Conservation (phyloP, 768 basidiomycete genomes). For the Trametes elegans region DNA sequence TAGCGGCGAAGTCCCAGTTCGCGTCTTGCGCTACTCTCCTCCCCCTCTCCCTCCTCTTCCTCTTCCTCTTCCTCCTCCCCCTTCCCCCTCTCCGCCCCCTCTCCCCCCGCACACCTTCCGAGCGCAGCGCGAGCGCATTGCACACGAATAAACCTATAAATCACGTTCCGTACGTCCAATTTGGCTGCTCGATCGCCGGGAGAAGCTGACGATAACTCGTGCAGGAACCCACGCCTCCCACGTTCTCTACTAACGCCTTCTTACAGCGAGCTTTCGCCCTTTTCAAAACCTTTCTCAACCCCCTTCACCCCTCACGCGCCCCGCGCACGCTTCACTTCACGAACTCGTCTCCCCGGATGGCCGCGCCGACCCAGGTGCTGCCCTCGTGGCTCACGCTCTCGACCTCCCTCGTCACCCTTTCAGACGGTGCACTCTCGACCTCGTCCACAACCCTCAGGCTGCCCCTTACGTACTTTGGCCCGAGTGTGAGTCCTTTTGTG, state of each 20-base stretch:
- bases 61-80: background rate
- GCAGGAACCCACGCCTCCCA: slow-evolving; percentile 19
- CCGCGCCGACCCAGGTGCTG: slow-evolving; percentile 60
- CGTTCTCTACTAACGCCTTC: slow-evolving; percentile 22
- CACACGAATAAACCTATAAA: background rate
- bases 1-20: background rate
- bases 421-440: slow-evolving; percentile 53
- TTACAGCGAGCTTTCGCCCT: slow-evolving; percentile 13
- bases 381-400: slow-evolving; percentile 72
- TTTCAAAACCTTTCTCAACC: slow-evolving; percentile 7
- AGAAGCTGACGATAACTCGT: slow-evolving; percentile 5
- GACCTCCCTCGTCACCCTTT: slow-evolving; percentile 51
- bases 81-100: background rate
- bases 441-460: slow-evolving; percentile 56
- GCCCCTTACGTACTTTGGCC: slow-evolving; percentile 80
- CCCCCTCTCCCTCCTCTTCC: background rate
- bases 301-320: background rate
- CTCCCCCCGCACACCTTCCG: slow-evolving; percentile 1
- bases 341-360: slow-evolving; percentile 38
- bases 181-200: slow-evolving; percentile 4
- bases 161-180: background rate
- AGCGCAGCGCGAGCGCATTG: background rate
- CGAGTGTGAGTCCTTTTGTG: slow-evolving; percentile 56
- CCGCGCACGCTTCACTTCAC: background rate
- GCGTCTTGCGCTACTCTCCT: slow-evolving; percentile 2